phyloP scores from a whole-genome alignment of 768 basidiomycete genomes.

The Filobasidium floriforme region DNA sequence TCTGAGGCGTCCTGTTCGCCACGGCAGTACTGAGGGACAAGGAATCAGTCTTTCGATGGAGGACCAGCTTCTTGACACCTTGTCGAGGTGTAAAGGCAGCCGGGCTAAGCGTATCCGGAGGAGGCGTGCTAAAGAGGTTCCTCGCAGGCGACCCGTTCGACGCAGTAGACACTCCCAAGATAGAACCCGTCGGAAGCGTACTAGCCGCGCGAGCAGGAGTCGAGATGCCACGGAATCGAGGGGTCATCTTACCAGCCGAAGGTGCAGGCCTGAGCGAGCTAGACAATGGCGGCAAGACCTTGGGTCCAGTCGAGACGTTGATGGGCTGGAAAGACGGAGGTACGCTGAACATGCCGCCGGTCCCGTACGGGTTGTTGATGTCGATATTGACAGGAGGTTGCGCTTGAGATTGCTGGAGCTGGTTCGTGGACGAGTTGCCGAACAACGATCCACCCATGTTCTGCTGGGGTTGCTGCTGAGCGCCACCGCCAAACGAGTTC shows the following conservation, averaged over 20 bases:
- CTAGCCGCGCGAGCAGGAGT: conserved; percentile 8
- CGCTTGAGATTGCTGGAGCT: conserved; percentile 40
- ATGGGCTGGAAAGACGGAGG: conserved; percentile 53
- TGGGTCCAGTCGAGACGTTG: conserved; percentile 38
- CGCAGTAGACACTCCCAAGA: conserved; percentile 12
- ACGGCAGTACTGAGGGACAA: conserved; percentile 34
- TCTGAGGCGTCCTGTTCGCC: conserved; percentile 26
- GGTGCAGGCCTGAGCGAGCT: conserved; percentile 41
- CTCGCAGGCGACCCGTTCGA: conserved; percentile 23
- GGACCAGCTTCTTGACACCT: conserved; percentile 85
- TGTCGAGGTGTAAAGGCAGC: conserved; percentile 62
- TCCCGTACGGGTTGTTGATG: conserved; percentile 47
- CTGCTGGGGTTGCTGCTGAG: conserved; percentile 28
- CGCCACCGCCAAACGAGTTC: conserved; percentile 36
- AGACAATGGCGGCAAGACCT: conserved; percentile 41
- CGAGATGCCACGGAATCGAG: conserved; percentile 20
- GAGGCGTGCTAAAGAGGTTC: conserved; percentile 48
- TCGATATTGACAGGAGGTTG: conserved; percentile 22
- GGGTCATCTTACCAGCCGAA: conserved; percentile 29
- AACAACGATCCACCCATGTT: conserved; percentile 19
- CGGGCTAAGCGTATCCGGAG: conserved; percentile 57
- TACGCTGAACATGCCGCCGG: conserved; percentile 53
- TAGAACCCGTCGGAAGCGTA: conserved; percentile 2
- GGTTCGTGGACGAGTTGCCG: conserved; percentile 29
- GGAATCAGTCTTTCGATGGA: conserved; percentile 61